Evolutionary conservation across 257 asterid genomes (phyloP).

Genomic region (Plantago elongata): DNA sequence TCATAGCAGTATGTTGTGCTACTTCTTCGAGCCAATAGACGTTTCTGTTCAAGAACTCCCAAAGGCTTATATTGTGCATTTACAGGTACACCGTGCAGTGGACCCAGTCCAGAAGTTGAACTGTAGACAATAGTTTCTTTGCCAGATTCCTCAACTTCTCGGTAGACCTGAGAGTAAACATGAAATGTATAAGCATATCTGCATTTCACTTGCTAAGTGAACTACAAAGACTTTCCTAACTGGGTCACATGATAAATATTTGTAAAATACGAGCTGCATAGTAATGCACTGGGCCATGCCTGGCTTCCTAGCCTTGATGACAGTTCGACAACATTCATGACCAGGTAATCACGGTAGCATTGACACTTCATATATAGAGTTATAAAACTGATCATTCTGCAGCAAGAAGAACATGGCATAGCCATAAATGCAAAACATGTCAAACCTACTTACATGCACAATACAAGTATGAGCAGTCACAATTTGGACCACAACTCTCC

Average conservation of each 20-base stretch:
- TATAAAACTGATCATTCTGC: background rate
- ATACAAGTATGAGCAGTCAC: slow-evolving; percentile 95
- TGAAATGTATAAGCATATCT: slow-evolving; percentile 12
- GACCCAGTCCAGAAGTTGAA: slow-evolving; percentile 55
- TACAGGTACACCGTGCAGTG: slow-evolving; percentile 74
- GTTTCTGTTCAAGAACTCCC: slow-evolving; percentile 80
- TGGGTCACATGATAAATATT: background rate
- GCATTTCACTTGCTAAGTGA: slow-evolving; percentile 5
- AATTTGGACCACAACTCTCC: slow-evolving; percentile 87
- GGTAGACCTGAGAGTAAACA: slow-evolving; percentile 59
- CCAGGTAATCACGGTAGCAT: background rate
- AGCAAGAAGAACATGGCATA: background rate
- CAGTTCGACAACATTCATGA: too few relatives aligned
- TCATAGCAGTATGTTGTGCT: slow-evolving; percentile 95
- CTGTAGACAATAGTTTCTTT: slow-evolving; percentile 52
- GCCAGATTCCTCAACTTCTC: slow-evolving; percentile 72
- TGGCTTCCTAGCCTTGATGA: too few relatives aligned
- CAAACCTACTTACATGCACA: slow-evolving; percentile 63
- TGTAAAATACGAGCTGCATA: too few relatives aligned
- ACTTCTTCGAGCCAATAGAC: slow-evolving; percentile 86
- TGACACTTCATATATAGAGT: background rate
- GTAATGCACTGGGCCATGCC: too few relatives aligned
- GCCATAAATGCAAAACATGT: slow-evolving; percentile 2
- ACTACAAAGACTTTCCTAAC: too few relatives aligned
- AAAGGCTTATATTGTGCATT: slow-evolving; percentile 70